Percentiles rank a stretch among this genome's conserved stretches.
phyloP scores from a whole-genome alignment of 768 basidiomycete species.

The Vararia minispora region DNA sequence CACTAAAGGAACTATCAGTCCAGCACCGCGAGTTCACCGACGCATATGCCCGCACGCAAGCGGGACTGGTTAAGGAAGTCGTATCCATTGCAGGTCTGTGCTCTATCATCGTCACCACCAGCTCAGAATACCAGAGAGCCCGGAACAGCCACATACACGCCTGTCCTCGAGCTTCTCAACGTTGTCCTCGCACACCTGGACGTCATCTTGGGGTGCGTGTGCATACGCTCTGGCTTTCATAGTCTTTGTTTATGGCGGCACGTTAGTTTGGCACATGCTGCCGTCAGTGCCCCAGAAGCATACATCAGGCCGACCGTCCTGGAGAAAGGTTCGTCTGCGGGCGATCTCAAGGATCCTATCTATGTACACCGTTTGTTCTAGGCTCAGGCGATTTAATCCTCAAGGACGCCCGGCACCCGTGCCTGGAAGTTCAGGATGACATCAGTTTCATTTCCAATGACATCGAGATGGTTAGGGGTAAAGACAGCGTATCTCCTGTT shows the following conservation, averaged over 20 bases:
- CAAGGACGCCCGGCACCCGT: slow-evolving; percentile 87
- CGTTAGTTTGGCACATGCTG: slow-evolving; percentile 81
- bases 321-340: slow-evolving; percentile 48
- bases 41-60: slow-evolving; percentile 67
- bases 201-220: slow-evolving; percentile 70
- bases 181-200: slow-evolving; percentile 82
- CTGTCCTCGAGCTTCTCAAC: slow-evolving; percentile 79
- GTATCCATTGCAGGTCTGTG: slow-evolving; percentile 80
- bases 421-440: slow-evolving; percentile 93
- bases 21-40: slow-evolving; percentile 59
- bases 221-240: neutral
- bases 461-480: slow-evolving; percentile 86
- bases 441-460: slow-evolving; percentile 94
- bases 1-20: slow-evolving; percentile 58
- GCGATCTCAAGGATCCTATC: neutral
- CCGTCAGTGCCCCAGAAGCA: slow-evolving; percentile 73
- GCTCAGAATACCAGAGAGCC: no score
- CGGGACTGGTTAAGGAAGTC: slow-evolving; percentile 81
- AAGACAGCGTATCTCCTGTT: slow-evolving; percentile 5
- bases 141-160: slow-evolving; percentile 83
- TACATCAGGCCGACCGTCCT: slow-evolving; percentile 80
- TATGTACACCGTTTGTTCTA: slow-evolving; percentile 18
- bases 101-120: neutral
- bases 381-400: slow-evolving; percentile 75
- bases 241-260: neutral